A percentile compares a stretch with the other conserved stretches of the same genome.
Conservation (phyloP, 352 stramenopile genomes). For the Peronospora belbahrii region DNA sequence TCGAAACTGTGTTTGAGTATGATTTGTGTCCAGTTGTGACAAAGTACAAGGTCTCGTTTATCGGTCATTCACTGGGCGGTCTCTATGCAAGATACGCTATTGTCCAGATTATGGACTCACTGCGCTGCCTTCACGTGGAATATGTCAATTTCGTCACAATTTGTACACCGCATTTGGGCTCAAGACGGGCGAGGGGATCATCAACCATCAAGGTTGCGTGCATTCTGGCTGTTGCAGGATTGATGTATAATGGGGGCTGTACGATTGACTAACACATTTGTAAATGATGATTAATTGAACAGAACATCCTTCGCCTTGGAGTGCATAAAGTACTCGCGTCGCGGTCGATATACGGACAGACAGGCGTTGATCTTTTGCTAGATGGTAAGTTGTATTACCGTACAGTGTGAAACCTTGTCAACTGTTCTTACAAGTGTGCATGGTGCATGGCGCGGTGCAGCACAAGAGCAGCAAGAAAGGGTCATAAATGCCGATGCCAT, state of each 20-base stretch:
- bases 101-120: constrained; percentile 39
- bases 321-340: constrained; percentile 64
- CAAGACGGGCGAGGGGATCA: constrained; percentile 45
- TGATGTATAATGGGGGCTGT: background rate
- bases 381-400: constrained; percentile 22
- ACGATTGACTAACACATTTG: constrained; percentile 1
- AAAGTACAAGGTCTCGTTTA: constrained; percentile 61
- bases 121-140: constrained; percentile 52
- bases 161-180: constrained; percentile 73
- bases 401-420: background rate
- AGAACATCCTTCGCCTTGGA: constrained; percentile 65
- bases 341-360: constrained; percentile 61
- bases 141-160: constrained; percentile 76
- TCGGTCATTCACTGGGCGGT: constrained; percentile 69
- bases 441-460: constrained; percentile 6
- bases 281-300: constrained; percentile 4
- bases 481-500: constrained; percentile 1
- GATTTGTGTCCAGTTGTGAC: constrained; percentile 40
- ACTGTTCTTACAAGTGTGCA: background rate
- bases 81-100: constrained; percentile 70
- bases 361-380: constrained; percentile 65
- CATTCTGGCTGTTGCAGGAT: background rate
- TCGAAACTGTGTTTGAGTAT: constrained; percentile 47
- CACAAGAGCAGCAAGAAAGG: constrained; percentile 14
- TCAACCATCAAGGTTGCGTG: constrained; percentile 57